Conservation (phyloP, 441 rosid genomes). For the Adansonia grandidieri region DNA sequence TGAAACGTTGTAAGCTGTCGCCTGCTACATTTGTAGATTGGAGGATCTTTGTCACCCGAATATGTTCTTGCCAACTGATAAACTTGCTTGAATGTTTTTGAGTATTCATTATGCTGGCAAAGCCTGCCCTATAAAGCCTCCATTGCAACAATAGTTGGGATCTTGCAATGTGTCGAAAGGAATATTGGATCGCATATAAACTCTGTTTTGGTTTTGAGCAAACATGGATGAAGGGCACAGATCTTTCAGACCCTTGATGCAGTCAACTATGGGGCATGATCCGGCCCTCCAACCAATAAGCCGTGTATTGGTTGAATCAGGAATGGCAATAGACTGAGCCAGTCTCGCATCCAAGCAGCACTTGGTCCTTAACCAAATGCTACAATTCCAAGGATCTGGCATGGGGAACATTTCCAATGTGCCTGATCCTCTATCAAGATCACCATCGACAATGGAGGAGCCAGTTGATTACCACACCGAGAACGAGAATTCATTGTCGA, state of each 20-base stretch:
- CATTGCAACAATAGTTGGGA: constrained; percentile 30
- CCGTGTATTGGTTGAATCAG: constrained; percentile 37
- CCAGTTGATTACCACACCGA: constrained; percentile 37
- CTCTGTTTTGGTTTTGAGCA: constrained; percentile 23
- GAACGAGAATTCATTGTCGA: constrained; percentile 35
- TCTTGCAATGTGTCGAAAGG: constrained; percentile 34
- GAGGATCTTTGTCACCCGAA: constrained; percentile 35
- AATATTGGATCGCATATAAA: constrained; percentile 31
- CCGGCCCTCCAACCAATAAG: constrained; percentile 34
- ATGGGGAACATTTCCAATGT: constrained; percentile 26
- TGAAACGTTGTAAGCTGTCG: constrained; percentile 30
- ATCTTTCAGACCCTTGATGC: constrained; percentile 29
- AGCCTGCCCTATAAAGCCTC: neutral
- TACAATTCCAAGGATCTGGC: constrained; percentile 40
- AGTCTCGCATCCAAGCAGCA: constrained; percentile 32
- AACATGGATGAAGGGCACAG: constrained; percentile 32
- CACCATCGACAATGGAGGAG: constrained; percentile 35
- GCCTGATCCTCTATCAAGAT: constrained; percentile 23
- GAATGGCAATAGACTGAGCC: constrained; percentile 22
- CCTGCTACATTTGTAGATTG: constrained; percentile 34
- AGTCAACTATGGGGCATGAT: constrained; percentile 38
- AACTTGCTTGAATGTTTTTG: constrained; percentile 29
- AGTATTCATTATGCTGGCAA: constrained; percentile 27
- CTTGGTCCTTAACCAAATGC: constrained; percentile 37
- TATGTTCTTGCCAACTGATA: constrained; percentile 31